These are phyloP conservation scores for Trichoderma simmonsii DNA, from an alignment of 2,329 filamentous ascomycete genomes.

Conservation along the genomic window DNA sequence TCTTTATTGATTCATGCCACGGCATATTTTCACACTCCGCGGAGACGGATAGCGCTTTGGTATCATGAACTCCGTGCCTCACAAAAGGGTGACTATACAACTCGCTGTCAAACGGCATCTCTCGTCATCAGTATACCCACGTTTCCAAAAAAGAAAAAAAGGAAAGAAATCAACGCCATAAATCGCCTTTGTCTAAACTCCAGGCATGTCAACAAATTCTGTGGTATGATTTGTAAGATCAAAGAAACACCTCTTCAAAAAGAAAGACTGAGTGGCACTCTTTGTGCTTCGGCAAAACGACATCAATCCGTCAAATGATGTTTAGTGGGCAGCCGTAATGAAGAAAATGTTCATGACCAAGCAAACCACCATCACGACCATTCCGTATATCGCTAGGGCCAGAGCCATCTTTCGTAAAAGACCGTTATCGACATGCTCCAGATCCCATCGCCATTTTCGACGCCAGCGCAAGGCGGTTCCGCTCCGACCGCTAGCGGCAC, in stretches of 20 bases:
- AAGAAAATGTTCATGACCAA: slow-evolving; percentile 83
- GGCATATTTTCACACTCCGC: not conserved
- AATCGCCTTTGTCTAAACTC: slow-evolving; percentile 25
- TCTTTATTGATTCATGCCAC: not conserved
- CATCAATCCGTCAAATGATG: slow-evolving; percentile 11
- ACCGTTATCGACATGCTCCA: slow-evolving; percentile 62
- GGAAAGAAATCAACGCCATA: slow-evolving; percentile 18
- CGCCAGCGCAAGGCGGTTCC: slow-evolving; percentile 48
- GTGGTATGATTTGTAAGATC: not conserved
- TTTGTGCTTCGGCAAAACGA: not conserved
- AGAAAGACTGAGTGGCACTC: not conserved
- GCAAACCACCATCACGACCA: slow-evolving; percentile 86
- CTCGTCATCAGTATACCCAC: not conserved
- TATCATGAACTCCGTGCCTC: not conserved
- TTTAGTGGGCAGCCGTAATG: slow-evolving; percentile 55
- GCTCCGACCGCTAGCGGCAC: slow-evolving; percentile 32
- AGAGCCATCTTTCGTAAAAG: slow-evolving; percentile 70
- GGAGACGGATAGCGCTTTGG: not conserved
- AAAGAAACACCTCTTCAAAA: not conserved
- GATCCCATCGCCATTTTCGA: slow-evolving; percentile 56
- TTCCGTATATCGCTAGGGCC: slow-evolving; percentile 75
- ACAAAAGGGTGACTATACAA: not conserved
- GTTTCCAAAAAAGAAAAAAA: not conserved
- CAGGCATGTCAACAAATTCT: slow-evolving; percentile 18
- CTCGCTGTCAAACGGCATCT: not conserved